A percentile compares a stretch with the other conserved stretches of the same genome.
Evolutionary conservation across 2,329 filamentous ascomycete species (phyloP).

Genomic region (Aspergillus felis): DNA sequence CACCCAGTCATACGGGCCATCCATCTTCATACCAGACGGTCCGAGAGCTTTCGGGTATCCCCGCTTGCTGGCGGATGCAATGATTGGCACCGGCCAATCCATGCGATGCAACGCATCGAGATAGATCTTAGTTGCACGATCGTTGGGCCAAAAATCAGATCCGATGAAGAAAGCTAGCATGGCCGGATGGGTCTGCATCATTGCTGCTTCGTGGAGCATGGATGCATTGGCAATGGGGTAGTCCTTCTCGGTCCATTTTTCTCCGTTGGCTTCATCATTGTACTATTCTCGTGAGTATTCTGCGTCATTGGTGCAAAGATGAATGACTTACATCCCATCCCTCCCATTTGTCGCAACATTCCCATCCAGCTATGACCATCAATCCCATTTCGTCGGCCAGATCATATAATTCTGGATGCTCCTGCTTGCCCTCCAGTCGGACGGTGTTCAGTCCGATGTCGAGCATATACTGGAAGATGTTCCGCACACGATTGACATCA

Average conservation of each 20-base stretch:
- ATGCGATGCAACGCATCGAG: slow-evolving; percentile 47
- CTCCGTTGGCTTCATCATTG: slow-evolving; percentile 50
- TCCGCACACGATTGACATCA: slow-evolving; percentile 45
- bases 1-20: slow-evolving; percentile 64
- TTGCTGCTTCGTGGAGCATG: slow-evolving; percentile 57
- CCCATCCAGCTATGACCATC: slow-evolving; percentile 62
- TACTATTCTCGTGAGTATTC: slow-evolving; percentile 37
- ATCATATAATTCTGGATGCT: slow-evolving; percentile 59
- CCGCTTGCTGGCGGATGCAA: slow-evolving; percentile 55
- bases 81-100: slow-evolving; percentile 56
- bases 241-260: slow-evolving; percentile 51
- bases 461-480: slow-evolving; percentile 52
- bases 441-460: slow-evolving; percentile 62
- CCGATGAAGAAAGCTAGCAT: slow-evolving; percentile 58
- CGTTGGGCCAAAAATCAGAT: slow-evolving; percentile 62
- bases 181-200: slow-evolving; percentile 59
- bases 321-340: slow-evolving; percentile 45
- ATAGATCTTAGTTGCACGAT: slow-evolving; percentile 53
- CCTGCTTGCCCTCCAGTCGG: slow-evolving; percentile 61
- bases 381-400: slow-evolving; percentile 57
- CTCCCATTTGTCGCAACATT: slow-evolving; percentile 67
- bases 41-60: slow-evolving; percentile 52
- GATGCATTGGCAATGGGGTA: slow-evolving; percentile 53
- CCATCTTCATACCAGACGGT: slow-evolving; percentile 62
- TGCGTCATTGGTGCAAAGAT: background rate